Base-by-base conservation (phyloP, 805 yeast genomes). In the Candida germanica region DNA sequence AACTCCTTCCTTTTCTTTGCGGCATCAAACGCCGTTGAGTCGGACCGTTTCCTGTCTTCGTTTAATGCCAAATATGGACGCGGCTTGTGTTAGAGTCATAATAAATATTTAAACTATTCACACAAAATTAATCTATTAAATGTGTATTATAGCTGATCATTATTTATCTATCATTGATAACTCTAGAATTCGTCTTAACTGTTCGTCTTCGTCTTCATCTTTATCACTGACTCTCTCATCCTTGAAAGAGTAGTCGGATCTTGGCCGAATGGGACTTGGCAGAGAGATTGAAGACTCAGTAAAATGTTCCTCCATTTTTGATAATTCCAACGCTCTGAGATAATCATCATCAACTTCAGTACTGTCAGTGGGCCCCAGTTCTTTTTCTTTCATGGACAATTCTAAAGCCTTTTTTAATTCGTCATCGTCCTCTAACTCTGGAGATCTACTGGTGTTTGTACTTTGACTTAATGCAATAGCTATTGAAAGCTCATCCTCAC, bases 401-500 rank as follows among this genome's bases (percentile, higher is more conserved):
- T 50, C 49, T 22, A 56, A 32, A 5, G 43, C 49, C 18, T 45
- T 26, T 23, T 42, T 35, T 10, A 56, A 29, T 19, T 47, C 49
- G 18, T 54, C 56, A 15, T 54, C 49, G 15, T 48, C 38, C 6
- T 42, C 46, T 6, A 43, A 46, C 7, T 19, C 21, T 14, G 20
- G 25, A 24, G 23, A n/a, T 3, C 12, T 22, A n/a, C 27, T 31
- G 15, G 14, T 24, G n/a, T 28, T 31, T 16, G 43, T 40, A 37
- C 66, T 60, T 44, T 54, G 48, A 35, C 66, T 61, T 43, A 73
- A 40, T 3, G 76, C 75, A 29, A 71, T 36, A 1, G 74, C 75
- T 47, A 68, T 48, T 17, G 61, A 56, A 18, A 66, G 43, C 38
- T 68, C 74, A 5, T 66, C 66, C 34, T 65, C 70, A 4, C 50